Conservation (phyloP, 805 yeast species). For the Suhomyces sp. region DNA sequence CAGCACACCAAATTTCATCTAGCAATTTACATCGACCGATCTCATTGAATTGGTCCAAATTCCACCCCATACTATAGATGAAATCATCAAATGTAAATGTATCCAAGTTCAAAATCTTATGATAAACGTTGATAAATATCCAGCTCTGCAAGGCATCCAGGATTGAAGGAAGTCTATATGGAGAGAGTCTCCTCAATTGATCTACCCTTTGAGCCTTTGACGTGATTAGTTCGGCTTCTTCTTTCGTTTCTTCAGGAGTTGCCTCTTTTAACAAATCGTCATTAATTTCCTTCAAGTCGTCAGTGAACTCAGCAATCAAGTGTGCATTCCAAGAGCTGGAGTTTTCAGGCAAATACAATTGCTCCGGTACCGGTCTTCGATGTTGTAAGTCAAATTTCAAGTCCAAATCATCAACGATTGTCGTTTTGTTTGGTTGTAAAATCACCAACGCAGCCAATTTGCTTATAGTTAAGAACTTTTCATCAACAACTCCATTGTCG, state of each 20-base stretch:
- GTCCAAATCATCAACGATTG: constrained; percentile 29
- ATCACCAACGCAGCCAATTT: constrained; percentile 5
- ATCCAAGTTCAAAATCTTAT: constrained; percentile 62
- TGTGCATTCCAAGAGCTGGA: constrained; percentile 20
- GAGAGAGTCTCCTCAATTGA: constrained; percentile 11
- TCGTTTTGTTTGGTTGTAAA: constrained; percentile 30
- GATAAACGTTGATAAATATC: constrained; percentile 73
- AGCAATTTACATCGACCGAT: constrained; percentile 51
- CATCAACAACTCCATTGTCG: constrained; percentile 8
- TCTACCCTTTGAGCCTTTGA: constrained; percentile 11
- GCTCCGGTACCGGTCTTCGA: constrained; percentile 22
- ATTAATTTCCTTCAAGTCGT: constrained; percentile 6
- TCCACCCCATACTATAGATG: constrained; percentile 55
- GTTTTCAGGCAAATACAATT: constrained; percentile 26
- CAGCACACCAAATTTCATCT: constrained; percentile 68
- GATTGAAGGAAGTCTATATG: constrained; percentile 15
- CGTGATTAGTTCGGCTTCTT: constrained; percentile 4
- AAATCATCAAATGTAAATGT: constrained; percentile 80
- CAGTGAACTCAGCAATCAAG: constrained; percentile 11
- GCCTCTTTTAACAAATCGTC: background rate
- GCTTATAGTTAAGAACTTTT: constrained; percentile 1
- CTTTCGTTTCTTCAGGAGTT: background rate
- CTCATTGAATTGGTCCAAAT: constrained; percentile 34
- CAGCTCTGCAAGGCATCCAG: constrained; percentile 64
- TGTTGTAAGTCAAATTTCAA: constrained; percentile 34